Evolutionary conservation across 176 grass and related monocot genomes (phyloP).

Genomic region (Eleusine coracana): DNA sequence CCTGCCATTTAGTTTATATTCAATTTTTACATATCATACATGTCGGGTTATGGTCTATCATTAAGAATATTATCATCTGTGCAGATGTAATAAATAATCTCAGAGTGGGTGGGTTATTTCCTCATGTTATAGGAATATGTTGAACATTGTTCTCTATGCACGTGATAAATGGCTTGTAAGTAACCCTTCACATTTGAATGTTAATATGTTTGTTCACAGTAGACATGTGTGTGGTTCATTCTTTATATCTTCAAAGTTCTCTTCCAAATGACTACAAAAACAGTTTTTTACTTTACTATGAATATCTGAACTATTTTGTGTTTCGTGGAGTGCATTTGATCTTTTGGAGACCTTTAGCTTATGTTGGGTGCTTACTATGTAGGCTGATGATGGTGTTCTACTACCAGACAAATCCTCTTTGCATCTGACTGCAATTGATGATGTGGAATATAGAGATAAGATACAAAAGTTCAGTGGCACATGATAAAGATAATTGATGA

Average conservation of each 20-base stretch:
- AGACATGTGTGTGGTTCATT: neutral
- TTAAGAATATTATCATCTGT: conserved; percentile 11
- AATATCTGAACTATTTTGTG: neutral
- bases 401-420: conserved; percentile 90
- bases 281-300: neutral
- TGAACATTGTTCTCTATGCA: conserved; percentile 97
- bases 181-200: conserved; percentile 26
- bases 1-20: conserved; percentile 3
- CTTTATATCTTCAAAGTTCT: neutral
- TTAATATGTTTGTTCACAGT: conserved; percentile 3
- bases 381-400: conserved; percentile 72
- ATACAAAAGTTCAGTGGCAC: conserved; percentile 43
- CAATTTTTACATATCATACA: neutral
- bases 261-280: neutral
- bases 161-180: conserved; percentile 99
- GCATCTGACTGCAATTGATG: conserved; percentile 92
- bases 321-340: conserved; percentile 8
- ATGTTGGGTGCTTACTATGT: conserved; percentile 19
- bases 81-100: conserved; percentile 95
- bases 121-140: conserved; percentile 96
- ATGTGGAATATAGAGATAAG: conserved; percentile 93
- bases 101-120: conserved; percentile 99
- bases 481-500: neutral
- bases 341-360: conserved; percentile 19
- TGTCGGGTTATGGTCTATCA: neutral